These are phyloP conservation scores for Leishmania major DNA, from an alignment of 208 protist species.

Conservation along the genomic window DNA sequence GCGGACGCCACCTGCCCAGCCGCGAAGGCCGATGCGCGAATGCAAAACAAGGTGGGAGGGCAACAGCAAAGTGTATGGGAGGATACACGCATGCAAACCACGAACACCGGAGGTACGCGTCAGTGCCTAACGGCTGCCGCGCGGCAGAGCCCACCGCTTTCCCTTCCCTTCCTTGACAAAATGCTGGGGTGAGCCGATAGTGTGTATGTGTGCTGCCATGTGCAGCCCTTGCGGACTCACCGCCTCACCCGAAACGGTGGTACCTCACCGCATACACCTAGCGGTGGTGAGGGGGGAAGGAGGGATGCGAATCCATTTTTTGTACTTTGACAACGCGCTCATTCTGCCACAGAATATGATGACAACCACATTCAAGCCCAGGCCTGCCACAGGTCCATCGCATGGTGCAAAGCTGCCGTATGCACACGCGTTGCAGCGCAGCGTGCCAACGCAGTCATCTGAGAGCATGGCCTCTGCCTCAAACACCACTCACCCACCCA, in stretches of 20 bases:
- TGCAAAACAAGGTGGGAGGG: neutral
- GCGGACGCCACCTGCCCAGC: neutral
- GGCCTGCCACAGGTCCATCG: neutral
- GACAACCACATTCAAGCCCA: neutral
- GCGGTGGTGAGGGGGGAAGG: neutral
- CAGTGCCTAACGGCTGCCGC: neutral
- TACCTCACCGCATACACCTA: neutral
- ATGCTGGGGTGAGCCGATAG: neutral
- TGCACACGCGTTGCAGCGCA: neutral
- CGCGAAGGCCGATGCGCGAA: neutral
- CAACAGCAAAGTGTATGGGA: neutral
- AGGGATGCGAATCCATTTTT: neutral
- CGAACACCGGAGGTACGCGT: neutral
- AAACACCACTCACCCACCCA: neutral
- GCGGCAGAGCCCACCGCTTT: neutral
- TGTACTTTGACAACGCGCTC: neutral
- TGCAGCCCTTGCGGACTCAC: neutral
- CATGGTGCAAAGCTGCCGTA: neutral
- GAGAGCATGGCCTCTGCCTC: neutral
- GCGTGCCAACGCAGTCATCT: neutral
- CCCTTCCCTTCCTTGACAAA: neutral
- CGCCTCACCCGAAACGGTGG: neutral
- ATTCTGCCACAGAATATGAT: neutral
- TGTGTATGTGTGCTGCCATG: neutral
- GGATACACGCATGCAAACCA: neutral